Base-by-base conservation (phyloP, 2,329 filamentous ascomycete species). In the Lecanicillium sp. region DNA sequence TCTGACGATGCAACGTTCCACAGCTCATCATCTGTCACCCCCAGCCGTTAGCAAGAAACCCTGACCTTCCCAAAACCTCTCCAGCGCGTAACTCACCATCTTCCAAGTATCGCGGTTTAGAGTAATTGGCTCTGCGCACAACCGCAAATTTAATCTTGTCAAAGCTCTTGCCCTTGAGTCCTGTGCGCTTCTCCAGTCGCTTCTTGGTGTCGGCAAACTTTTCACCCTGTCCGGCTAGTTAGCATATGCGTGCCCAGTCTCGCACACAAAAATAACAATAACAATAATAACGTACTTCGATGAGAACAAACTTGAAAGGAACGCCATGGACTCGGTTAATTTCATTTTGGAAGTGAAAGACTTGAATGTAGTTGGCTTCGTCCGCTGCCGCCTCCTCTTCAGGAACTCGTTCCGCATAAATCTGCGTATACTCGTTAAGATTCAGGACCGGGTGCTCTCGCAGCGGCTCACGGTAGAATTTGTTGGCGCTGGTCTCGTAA, bases 71-170 rank as follows among this genome's bases (percentile, higher is more conserved):
- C n/a, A n/a, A n/a, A n/a, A n/a, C n/a, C n/a, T n/a, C n/a, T n/a
- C n/a, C n/a, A n/a, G n/a, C n/a, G n/a, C n/a, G n/a, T n/a, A n/a
- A n/a, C n/a, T 70, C 67, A 95, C 90, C 88, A 64, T 96, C 92
- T 49, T 83, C 79, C 33, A 98, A 68, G 64, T 94, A 94, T 43
- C 78, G 74, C 18, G 88, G 83, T 54, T 83, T 87, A 29, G 83
- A 79, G 61, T 85, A 94, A 30, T 70, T 68, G 37, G 78, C 72
- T 57, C 84, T 71, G 58, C 80, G 70, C 37, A 95, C 75, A 22
- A 94, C 63, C 6, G 88, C 85, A 67, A 98, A 95, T 62, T 94
- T 95, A 62, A 98, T 92, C 71, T 96, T 96, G 62, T 98, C 90
- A 50, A 98, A 89, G 48, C 87, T 87, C 70, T 98, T 98, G 60